These are phyloP conservation scores for Pezicula radicicola DNA, from an alignment of 2,329 filamentous ascomycete species.

Conservation along the genomic window DNA sequence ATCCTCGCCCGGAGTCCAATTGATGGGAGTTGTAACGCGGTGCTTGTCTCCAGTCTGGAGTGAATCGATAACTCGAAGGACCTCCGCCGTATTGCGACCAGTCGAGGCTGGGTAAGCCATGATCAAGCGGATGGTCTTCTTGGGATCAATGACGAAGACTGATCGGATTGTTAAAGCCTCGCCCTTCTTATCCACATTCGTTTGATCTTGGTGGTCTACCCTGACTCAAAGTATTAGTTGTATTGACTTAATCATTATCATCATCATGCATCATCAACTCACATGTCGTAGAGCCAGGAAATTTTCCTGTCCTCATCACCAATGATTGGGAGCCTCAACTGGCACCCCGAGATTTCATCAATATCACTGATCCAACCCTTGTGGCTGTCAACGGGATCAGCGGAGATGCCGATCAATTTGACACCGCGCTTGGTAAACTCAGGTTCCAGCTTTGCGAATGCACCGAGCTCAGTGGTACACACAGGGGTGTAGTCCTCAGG, in stretches of 20 bases:
- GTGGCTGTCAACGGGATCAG: slow-evolving; percentile 83
- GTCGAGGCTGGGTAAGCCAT: slow-evolving; percentile 91
- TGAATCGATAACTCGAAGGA: slow-evolving; percentile 70
- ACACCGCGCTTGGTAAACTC: slow-evolving; percentile 85
- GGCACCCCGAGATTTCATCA: slow-evolving; percentile 70
- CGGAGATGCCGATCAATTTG: slow-evolving; percentile 87
- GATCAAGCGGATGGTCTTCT: slow-evolving; percentile 89
- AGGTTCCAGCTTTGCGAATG: slow-evolving; percentile 83
- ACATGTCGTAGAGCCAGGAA: slow-evolving; percentile 77
- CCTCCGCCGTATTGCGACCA: slow-evolving; percentile 78
- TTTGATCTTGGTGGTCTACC: slow-evolving; percentile 77
- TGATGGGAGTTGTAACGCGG: slow-evolving; percentile 83
- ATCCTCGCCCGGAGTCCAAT: slow-evolving; percentile 86
- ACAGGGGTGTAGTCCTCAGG: slow-evolving; percentile 91
- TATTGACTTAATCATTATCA: too few species aligned
- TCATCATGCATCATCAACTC: slow-evolving; percentile 34
- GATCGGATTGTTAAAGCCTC: slow-evolving; percentile 92
- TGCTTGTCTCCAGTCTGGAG: slow-evolving; percentile 84
- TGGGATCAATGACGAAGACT: slow-evolving; percentile 92
- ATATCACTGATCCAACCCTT: slow-evolving; percentile 90
- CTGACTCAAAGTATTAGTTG: too few species aligned
- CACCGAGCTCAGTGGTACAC: slow-evolving; percentile 92
- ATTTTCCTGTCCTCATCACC: slow-evolving; percentile 77
- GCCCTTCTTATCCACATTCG: slow-evolving; percentile 77
- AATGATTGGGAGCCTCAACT: slow-evolving; percentile 75